Percentiles rank a stretch among this genome's conserved stretches.
Conservation (phyloP, 1,284 basidiomycete species). For the Stygiomarasmius scandens region DNA sequence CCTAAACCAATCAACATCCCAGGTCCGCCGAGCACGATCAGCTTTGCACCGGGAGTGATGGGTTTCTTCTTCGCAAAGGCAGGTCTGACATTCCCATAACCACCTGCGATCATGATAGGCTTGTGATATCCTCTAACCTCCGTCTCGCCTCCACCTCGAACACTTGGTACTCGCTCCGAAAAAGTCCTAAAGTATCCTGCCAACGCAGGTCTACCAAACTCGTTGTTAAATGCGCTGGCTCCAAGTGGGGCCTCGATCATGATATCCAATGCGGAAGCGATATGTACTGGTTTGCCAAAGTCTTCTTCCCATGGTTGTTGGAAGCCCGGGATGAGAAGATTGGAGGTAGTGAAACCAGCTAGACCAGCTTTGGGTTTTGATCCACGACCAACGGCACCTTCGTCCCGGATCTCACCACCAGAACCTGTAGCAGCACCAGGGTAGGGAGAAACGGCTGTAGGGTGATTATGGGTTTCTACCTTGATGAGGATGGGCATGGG, state of each 20-base stretch:
- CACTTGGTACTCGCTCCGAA: slow-evolving; percentile 63
- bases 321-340: slow-evolving; percentile 88
- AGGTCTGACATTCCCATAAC: slow-evolving; percentile 90
- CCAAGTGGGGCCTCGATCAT: slow-evolving; percentile 97
- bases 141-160: background rate
- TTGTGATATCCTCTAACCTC: slow-evolving; percentile 98
- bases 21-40: slow-evolving; percentile 96
- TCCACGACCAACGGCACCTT: slow-evolving; percentile 93
- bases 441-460: slow-evolving; percentile 97
- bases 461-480: slow-evolving; percentile 99
- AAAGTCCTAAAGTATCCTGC: slow-evolving; percentile 91
- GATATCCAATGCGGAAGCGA: slow-evolving; percentile 93
- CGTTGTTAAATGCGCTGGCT: slow-evolving; percentile 97
- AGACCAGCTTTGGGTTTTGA: slow-evolving; percentile 97
- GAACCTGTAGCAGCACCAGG: slow-evolving; percentile 98
- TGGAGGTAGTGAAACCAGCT: slow-evolving; percentile 93
- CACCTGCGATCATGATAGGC: slow-evolving; percentile 99
- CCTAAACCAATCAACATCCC: slow-evolving; percentile 97
- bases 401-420: slow-evolving; percentile 97
- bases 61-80: slow-evolving; percentile 77
- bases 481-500: slow-evolving; percentile 94
- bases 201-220: slow-evolving; percentile 92
- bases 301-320: slow-evolving; percentile 90
- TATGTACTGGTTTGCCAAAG: slow-evolving; percentile 89
- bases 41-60: slow-evolving; percentile 79